Percentiles rank a stretch among this genome's conserved stretches.
Conservation (phyloP, 768 basidiomycete species). For the Mycena kentingensis region DNA sequence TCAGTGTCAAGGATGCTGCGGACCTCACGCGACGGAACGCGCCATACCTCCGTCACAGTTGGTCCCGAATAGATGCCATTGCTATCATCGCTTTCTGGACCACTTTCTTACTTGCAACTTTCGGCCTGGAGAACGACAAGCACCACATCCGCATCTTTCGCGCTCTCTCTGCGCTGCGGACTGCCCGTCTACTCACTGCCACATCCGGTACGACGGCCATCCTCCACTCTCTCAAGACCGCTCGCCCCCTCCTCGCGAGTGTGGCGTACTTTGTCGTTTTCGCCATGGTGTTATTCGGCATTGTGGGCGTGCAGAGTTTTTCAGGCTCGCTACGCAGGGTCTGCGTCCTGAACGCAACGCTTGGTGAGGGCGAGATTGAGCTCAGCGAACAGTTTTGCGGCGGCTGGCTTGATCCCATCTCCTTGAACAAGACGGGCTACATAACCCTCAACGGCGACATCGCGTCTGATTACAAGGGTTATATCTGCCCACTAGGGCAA, state of each 20-base stretch:
- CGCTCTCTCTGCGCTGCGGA: conserved; percentile 84
- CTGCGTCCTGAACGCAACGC: conserved; percentile 56
- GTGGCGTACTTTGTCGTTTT: conserved; percentile 93
- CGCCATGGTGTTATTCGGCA: conserved; percentile 84
- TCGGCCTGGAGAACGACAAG: conserved; percentile 64
- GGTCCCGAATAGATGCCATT: conserved; percentile 87
- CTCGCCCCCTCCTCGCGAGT: conserved; percentile 83
- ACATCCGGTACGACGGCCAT: conserved; percentile 95
- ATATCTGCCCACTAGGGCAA: conserved; percentile 86
- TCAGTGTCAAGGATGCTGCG: conserved; percentile 57
- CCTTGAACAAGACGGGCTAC: conserved; percentile 47
- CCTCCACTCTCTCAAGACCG: conserved; percentile 88
- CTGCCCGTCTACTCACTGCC: conserved; percentile 78
- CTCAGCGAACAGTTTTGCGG: conserved; percentile 71
- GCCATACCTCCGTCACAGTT: conserved; percentile 90
- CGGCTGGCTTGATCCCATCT: conserved; percentile 68
- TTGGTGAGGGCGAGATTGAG: conserved; percentile 52
- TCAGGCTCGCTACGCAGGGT: conserved; percentile 76
- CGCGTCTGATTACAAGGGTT: conserved; percentile 63
- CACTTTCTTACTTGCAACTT: conserved; percentile 68
- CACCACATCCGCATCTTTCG: conserved; percentile 86
- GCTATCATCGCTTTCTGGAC: conserved; percentile 90
- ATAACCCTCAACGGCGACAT: conserved; percentile 32
- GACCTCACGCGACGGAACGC: conserved; percentile 66
- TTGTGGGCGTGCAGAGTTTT: conserved; percentile 95